phyloP scores from a whole-genome alignment of 371 early-diverging fungal species.

The Saksenaea oblongispora region DNA sequence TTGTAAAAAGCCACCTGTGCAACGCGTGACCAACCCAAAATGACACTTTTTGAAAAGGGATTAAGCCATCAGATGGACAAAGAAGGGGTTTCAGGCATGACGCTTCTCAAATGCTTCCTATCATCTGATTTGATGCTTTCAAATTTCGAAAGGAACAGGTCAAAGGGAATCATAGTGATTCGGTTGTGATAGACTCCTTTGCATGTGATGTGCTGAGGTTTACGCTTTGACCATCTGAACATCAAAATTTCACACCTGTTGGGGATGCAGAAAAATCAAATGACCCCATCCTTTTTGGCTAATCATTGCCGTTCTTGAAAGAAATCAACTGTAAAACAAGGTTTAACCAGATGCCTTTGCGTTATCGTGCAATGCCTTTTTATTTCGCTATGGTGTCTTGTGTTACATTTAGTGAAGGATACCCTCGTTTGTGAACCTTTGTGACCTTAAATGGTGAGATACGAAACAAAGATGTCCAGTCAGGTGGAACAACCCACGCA shows the following conservation, averaged over 20 bases:
- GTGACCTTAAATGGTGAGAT: not conserved
- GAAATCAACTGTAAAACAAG: not conserved
- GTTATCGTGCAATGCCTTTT: not conserved
- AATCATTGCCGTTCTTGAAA: not conserved
- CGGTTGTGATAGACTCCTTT: not conserved
- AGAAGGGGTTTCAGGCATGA: no score
- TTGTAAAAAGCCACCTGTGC: constrained; percentile 19
- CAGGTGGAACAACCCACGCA: not conserved
- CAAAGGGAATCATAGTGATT: no score
- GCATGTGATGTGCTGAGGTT: constrained; percentile 1
- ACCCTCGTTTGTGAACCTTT: not conserved
- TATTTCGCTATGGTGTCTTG: not conserved
- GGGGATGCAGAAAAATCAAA: constrained; percentile 2
- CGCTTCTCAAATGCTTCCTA: not conserved
- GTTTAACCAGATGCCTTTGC: not conserved
- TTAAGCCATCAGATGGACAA: not conserved
- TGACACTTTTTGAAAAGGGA: constrained; percentile 9
- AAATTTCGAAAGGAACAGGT: no score
- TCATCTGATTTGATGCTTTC: no score
- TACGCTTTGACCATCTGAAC: constrained; percentile 6
- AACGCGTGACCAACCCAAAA: constrained; percentile 21
- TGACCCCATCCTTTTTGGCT: not conserved
- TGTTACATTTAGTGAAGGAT: not conserved
- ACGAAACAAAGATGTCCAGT: not conserved
- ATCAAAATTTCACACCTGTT: constrained; percentile 13